Evolutionary conservation across 2,329 filamentous ascomycete species (phyloP).

Genomic region (Proliferodiscus dingleyae): DNA sequence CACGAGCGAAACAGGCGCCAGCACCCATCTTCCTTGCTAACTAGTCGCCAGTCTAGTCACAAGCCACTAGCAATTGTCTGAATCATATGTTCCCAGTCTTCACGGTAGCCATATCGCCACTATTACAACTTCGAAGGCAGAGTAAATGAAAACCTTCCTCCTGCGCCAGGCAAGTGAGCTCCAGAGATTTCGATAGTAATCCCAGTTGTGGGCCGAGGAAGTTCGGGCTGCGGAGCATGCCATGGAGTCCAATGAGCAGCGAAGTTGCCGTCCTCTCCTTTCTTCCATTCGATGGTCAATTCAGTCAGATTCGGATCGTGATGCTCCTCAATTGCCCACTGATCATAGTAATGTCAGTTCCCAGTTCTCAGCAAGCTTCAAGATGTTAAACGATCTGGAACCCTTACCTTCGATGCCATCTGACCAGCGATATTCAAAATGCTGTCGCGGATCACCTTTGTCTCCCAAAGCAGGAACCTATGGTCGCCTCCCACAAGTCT

Average conservation of each 20-base stretch:
- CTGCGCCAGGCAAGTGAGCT: background rate
- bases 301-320: background rate
- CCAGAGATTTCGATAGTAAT: background rate
- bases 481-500: background rate
- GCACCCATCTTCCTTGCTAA: too few relatives aligned
- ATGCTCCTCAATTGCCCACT: background rate
- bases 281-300: conserved; percentile 1
- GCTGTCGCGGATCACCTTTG: background rate
- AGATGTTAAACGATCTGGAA: background rate
- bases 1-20: too few relatives aligned
- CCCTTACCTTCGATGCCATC: background rate
- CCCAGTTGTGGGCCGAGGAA: background rate
- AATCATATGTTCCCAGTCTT: too few relatives aligned
- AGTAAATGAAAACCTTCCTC: background rate
- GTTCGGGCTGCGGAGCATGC: background rate
- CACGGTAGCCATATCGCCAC: background rate
- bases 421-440: background rate
- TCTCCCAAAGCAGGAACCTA: background rate
- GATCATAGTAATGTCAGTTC: background rate
- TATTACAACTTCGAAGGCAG: background rate
- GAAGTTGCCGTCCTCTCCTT: background rate
- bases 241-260: background rate
- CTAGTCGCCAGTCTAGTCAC: too few relatives aligned
- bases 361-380: too few relatives aligned
- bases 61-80: too few relatives aligned